phyloP scores from a whole-genome alignment of 306 rosid genomes.

The Luffa acutangula region DNA sequence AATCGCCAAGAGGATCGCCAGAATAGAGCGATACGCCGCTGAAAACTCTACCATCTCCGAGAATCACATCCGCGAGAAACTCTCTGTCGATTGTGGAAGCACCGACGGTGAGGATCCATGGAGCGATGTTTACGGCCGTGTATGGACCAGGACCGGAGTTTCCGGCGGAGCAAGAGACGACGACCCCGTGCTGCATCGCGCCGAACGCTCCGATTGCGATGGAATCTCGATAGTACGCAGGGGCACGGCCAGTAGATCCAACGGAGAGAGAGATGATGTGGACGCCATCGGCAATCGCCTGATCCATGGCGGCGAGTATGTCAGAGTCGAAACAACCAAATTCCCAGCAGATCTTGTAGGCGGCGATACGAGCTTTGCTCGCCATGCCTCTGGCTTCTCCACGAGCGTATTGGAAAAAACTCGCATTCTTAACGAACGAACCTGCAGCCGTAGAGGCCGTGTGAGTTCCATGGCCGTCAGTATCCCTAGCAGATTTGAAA shows the following conservation, averaged over 20 bases:
- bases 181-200: conserved; percentile 47
- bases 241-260: conserved; percentile 49
- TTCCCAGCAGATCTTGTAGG: conserved; percentile 77
- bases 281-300: conserved; percentile 70
- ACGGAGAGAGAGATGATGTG: conserved; percentile 76
- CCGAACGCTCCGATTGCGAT: conserved; percentile 77
- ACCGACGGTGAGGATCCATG: conserved; percentile 85
- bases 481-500: conserved; percentile 57
- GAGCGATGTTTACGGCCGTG: conserved; percentile 74
- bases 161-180: conserved; percentile 80
- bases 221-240: conserved; percentile 47
- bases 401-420: conserved; percentile 47
- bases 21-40: conserved; percentile 60
- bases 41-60: conserved; percentile 47
- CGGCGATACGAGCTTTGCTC: conserved; percentile 65
- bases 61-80: conserved; percentile 63
- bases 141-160: conserved; percentile 64
- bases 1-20: conserved; percentile 36
- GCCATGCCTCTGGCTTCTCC: conserved; percentile 94
- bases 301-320: conserved; percentile 91
- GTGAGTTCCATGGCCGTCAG: conserved; percentile 78
- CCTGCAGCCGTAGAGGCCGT: conserved; percentile 82
- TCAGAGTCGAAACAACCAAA: conserved; percentile 73
- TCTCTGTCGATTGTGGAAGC: conserved; percentile 78
- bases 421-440: conserved; percentile 39